Evolutionary conservation across 306 rosid genomes (phyloP).

Genomic region (Acacia confusa): DNA sequence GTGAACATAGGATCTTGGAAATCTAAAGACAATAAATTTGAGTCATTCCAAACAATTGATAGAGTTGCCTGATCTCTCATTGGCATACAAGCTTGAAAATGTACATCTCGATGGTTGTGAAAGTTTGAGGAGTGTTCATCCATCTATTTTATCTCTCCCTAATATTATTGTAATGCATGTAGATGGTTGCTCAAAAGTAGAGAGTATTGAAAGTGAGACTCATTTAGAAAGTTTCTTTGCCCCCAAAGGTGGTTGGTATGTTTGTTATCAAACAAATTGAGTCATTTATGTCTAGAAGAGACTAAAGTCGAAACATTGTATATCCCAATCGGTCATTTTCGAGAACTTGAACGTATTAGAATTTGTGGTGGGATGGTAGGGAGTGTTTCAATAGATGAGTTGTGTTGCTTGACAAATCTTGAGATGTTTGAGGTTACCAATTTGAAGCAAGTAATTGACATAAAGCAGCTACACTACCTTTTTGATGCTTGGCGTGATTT

Average conservation of each 20-base stretch:
- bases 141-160: not conserved
- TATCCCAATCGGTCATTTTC: too few species aligned
- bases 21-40: not conserved
- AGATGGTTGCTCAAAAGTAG: not conserved
- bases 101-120: accelerated
- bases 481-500: not conserved
- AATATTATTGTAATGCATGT: not conserved
- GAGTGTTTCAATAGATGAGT: not conserved
- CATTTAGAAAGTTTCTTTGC: not conserved
- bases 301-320: too few species aligned
- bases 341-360: accelerated
- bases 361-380: accelerated
- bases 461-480: not conserved
- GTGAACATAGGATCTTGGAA: not conserved
- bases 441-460: not conserved
- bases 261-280: not conserved
- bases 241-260: not conserved
- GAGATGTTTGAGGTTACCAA: not conserved
- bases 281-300: accelerated
- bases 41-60: not conserved
- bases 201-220: not conserved
- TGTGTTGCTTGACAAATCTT: not conserved
- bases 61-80: not conserved
- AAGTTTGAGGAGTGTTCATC: not conserved
- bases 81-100: not conserved